A percentile compares a stretch with the other conserved stretches of the same genome.
Conservation (phyloP, 352 stramenopile species). For the Globisporangium spinosum region DNA sequence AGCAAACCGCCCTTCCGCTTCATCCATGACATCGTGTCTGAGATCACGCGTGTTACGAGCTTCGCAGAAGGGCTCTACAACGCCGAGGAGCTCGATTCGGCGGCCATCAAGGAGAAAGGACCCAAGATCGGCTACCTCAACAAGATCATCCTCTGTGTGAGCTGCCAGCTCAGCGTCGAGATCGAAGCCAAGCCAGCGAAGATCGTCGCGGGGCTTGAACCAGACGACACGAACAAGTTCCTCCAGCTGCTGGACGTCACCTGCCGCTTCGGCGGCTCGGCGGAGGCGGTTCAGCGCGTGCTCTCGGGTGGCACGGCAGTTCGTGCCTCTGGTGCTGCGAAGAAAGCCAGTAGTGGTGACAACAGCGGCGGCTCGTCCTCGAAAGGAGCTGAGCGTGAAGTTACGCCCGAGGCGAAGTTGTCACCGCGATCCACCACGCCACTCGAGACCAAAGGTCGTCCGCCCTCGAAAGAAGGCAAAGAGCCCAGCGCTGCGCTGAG, state of each 20-base stretch:
- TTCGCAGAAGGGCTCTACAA: conserved; percentile 85
- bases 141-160: conserved; percentile 90
- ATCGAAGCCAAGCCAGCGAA: conserved; percentile 88
- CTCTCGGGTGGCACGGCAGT: conserved; percentile 50
- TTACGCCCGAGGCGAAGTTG: conserved; percentile 47
- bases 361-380: background rate
- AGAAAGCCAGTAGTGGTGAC: conserved; percentile 24
- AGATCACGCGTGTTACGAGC: conserved; percentile 72
- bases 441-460: conserved; percentile 46
- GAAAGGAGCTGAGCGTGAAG: conserved; percentile 36
- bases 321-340: conserved; percentile 30
- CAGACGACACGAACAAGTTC: conserved; percentile 93
- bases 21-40: conserved; percentile 81
- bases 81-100: conserved; percentile 87
- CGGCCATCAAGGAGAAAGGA: conserved; percentile 91
- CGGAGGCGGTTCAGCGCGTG: conserved; percentile 67
- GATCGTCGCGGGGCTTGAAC: conserved; percentile 89
- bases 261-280: conserved; percentile 59
- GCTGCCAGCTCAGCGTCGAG: conserved; percentile 80
- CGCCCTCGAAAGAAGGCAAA: conserved; percentile 34
- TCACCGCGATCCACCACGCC: conserved; percentile 55
- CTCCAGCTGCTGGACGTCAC: conserved; percentile 89
- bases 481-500: conserved; percentile 21
- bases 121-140: conserved; percentile 90
- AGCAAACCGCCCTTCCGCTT: conserved; percentile 88